Conservation (phyloP, 192 early-diverging fungal species). For the Helicostylum pulchrum region DNA sequence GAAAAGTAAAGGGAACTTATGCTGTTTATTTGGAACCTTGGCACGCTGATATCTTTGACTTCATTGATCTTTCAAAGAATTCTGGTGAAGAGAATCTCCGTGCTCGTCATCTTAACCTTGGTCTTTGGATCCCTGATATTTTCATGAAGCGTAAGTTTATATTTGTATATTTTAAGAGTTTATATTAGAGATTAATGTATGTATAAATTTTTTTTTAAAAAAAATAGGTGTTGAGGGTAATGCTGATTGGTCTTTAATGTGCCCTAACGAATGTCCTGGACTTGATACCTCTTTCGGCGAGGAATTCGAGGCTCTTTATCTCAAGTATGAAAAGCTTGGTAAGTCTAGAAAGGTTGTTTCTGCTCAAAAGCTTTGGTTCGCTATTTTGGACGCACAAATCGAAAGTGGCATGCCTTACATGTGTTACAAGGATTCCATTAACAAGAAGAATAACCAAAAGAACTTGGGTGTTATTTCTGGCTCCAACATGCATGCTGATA, state of each 20-base stretch:
- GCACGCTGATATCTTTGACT: conserved; percentile 95
- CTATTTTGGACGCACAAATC: conserved; percentile 91
- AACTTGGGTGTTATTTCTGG: conserved; percentile 96
- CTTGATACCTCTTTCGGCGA: conserved; percentile 85
- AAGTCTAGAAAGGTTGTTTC: conserved; percentile 77
- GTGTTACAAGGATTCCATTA: conserved; percentile 97
- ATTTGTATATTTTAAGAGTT: not conserved
- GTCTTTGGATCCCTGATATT: conserved; percentile 93
- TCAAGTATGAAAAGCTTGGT: conserved; percentile 76
- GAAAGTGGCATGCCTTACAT: conserved; percentile 97
- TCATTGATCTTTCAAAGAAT: conserved; percentile 91
- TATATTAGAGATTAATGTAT: not conserved
- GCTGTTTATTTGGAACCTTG: conserved; percentile 97
- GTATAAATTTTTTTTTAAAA: not conserved
- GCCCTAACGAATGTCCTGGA: conserved; percentile 90
- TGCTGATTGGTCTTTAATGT: conserved; percentile 91
- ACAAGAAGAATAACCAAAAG: conserved; percentile 96
- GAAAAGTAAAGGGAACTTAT: conserved; percentile 93
- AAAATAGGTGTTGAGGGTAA: conserved; percentile 66
- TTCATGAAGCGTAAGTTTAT: conserved; percentile 80
- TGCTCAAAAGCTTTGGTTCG: conserved; percentile 96
- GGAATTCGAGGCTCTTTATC: conserved; percentile 83
- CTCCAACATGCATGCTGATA: conserved; percentile 89
- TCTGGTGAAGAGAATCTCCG: conserved; percentile 94
- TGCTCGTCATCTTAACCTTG: conserved; percentile 92